Evolutionary conservation across 2,329 filamentous ascomycete species (phyloP).

Genomic region (Microdochium bolleyi): DNA sequence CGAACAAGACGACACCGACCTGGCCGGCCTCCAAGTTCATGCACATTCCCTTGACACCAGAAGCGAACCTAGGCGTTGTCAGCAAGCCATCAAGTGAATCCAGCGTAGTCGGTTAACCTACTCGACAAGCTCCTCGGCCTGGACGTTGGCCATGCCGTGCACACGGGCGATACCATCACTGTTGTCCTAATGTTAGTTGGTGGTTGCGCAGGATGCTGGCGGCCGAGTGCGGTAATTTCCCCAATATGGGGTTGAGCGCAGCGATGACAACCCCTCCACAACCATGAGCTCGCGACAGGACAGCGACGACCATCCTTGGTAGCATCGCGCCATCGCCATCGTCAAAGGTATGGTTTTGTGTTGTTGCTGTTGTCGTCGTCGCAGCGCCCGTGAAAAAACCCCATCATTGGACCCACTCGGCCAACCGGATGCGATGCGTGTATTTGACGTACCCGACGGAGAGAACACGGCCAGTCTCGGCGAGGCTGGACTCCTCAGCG

Average conservation of each 20-base stretch:
- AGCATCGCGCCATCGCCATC: background rate
- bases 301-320: background rate
- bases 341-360: background rate
- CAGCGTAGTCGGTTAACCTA: constrained; percentile 45
- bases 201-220: background rate
- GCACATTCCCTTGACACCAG: constrained; percentile 99
- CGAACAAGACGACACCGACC: constrained; percentile 99
- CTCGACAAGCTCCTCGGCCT: constrained; percentile 99
- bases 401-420: constrained; percentile 1
- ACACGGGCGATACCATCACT: constrained; percentile 99
- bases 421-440: background rate
- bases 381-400: constrained; percentile 13
- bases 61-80: constrained; percentile 70
- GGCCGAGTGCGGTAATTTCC: background rate
- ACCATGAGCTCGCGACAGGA: background rate
- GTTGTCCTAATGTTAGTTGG: constrained; percentile 16
- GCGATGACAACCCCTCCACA: background rate
- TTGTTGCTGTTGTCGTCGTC: background rate
- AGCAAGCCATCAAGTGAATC: constrained; percentile 10
- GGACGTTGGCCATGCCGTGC: constrained; percentile 99
- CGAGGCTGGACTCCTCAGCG: constrained; percentile 90
- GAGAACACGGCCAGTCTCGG: constrained; percentile 97
- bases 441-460: constrained; percentile 82
- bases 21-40: constrained; percentile 99
- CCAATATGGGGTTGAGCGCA: background rate